Conservation (phyloP, 345 rosid species). For the Lepidium aucheri region DNA sequence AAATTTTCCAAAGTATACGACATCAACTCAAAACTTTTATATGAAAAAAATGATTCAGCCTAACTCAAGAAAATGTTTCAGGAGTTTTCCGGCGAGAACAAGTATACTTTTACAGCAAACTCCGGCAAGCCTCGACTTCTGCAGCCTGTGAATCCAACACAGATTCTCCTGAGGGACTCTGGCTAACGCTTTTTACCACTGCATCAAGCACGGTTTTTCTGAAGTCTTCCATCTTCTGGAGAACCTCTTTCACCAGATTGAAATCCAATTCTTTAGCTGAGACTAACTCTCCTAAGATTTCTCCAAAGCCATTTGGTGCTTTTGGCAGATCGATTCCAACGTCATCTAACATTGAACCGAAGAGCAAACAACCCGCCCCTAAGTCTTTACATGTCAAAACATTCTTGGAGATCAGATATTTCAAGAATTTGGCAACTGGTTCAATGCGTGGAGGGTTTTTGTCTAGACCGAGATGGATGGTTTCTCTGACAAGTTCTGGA, state of each 20-base stretch:
- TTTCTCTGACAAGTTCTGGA: constrained; percentile 64
- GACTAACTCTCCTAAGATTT: constrained; percentile 45
- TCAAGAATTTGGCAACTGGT: constrained; percentile 37
- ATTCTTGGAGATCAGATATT: constrained; percentile 35
- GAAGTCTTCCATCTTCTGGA: constrained; percentile 52
- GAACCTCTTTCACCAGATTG: constrained; percentile 36
- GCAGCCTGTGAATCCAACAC: constrained; percentile 27
- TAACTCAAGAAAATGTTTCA: neutral
- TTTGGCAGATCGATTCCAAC: constrained; percentile 62
- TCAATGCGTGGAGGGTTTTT: constrained; percentile 49
- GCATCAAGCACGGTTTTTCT: constrained; percentile 30
- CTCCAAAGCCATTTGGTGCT: constrained; percentile 62
- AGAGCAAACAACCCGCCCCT: constrained; percentile 49
- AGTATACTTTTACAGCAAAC: constrained; percentile 11
- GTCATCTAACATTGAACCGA: constrained; percentile 55
- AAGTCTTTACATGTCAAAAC: constrained; percentile 36
- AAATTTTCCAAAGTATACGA: neutral
- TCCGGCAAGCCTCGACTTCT: constrained; percentile 29
- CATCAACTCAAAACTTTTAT: neutral
- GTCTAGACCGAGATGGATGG: constrained; percentile 52
- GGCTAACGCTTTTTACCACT: constrained; percentile 13
- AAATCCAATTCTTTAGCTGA: constrained; percentile 37
- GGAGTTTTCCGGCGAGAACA: neutral
- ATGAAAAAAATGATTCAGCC: neutral
- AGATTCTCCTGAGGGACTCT: constrained; percentile 22